Percentiles rank a stretch among this genome's conserved stretches.
These are phyloP conservation scores for Verticillium isaacii DNA, from an alignment of 2,329 filamentous ascomycete species.

Conservation along the genomic window DNA sequence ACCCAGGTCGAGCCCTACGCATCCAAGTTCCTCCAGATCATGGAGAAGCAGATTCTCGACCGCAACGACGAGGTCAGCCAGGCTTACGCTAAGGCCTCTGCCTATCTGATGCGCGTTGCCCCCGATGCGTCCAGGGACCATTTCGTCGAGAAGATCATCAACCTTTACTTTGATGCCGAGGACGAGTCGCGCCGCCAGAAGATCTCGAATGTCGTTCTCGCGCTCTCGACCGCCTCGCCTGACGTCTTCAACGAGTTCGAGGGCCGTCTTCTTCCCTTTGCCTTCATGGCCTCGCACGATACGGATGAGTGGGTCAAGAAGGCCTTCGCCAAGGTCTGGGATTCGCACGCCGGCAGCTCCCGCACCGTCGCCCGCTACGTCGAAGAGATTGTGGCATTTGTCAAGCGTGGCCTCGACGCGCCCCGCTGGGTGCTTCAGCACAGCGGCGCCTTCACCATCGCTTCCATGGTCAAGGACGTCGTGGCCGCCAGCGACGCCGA, in stretches of 20 bases:
- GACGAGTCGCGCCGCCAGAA: constrained; percentile 71
- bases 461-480: constrained; percentile 65
- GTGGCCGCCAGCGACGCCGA: constrained; percentile 51
- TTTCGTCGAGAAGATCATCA: constrained; percentile 51
- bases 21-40: constrained; percentile 67
- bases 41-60: constrained; percentile 81
- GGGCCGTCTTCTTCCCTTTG: constrained; percentile 72
- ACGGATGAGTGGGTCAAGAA: constrained; percentile 73
- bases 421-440: constrained; percentile 90
- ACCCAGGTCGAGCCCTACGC: constrained; percentile 72
- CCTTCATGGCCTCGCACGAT: constrained; percentile 85
- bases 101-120: constrained; percentile 69
- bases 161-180: constrained; percentile 77
- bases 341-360: constrained; percentile 80
- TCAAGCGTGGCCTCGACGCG: constrained; percentile 65
- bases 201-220: constrained; percentile 76
- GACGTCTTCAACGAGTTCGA: constrained; percentile 82
- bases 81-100: constrained; percentile 80
- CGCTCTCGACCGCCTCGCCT: constrained; percentile 79
- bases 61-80: constrained; percentile 91
- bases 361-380: constrained; percentile 81
- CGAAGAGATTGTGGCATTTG: constrained; percentile 70
- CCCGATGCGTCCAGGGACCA: constrained; percentile 42
- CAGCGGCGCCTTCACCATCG: constrained; percentile 75
- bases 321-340: constrained; percentile 82